Conservation (phyloP, 2,329 filamentous ascomycete species). For the Colletotrichum melonis region DNA sequence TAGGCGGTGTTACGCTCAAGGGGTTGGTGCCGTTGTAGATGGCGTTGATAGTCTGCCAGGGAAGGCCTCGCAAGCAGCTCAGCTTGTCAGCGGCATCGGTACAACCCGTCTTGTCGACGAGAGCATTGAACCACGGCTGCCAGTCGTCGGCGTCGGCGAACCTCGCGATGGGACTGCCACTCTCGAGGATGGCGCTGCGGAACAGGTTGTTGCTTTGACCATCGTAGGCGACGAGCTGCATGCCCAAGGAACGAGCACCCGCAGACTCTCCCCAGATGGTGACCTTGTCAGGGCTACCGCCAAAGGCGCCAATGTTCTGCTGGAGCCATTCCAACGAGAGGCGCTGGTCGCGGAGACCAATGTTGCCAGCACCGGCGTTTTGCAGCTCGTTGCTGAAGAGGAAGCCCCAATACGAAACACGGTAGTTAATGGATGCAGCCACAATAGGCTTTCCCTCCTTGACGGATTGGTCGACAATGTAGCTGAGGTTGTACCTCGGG, state of each 20-base stretch:
- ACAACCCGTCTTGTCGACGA: conserved; percentile 44
- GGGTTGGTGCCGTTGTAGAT: conserved; percentile 66
- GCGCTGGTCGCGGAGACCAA: conserved; percentile 71
- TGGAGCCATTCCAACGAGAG: conserved; percentile 71
- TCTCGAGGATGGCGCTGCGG: conserved; percentile 74
- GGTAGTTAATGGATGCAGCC: conserved; percentile 74
- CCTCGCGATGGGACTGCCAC: conserved; percentile 63
- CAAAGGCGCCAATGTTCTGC: conserved; percentile 73
- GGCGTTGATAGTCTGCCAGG: conserved; percentile 51
- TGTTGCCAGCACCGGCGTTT: conserved; percentile 65
- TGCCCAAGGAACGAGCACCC: conserved; percentile 68
- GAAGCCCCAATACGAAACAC: conserved; percentile 71
- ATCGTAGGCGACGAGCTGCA: conserved; percentile 71
- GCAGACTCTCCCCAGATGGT: conserved; percentile 74
- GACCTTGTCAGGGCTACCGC: conserved; percentile 72
- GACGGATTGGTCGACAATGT: conserved; percentile 48
- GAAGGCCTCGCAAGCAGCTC: conserved; percentile 63
- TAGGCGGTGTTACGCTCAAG: conserved; percentile 38
- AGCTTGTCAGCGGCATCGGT: conserved; percentile 57
- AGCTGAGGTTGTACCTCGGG: conserved; percentile 48
- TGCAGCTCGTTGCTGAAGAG: conserved; percentile 66
- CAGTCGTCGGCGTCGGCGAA: conserved; percentile 64
- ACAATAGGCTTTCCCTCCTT: conserved; percentile 66
- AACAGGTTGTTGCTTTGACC: conserved; percentile 72
- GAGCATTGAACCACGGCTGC: conserved; percentile 36